Base-by-base conservation (phyloP, 257 asterid genomes). In the Fraxinus quadrangulata region DNA sequence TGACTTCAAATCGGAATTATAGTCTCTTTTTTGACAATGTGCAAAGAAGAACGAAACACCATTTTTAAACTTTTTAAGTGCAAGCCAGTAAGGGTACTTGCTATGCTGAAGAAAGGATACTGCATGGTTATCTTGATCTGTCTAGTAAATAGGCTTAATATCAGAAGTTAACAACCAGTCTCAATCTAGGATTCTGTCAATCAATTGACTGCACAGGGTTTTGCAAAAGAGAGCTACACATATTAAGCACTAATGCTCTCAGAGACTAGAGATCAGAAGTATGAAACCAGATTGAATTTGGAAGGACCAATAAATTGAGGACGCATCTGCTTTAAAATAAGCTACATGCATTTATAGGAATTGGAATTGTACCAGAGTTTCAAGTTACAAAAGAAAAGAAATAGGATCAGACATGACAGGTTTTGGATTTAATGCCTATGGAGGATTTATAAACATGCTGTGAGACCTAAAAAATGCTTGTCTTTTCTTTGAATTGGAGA, bases 391-490 rank as follows among this genome's bases (percentile, higher is more conserved):
- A 71, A 37, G 33, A n/a, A 23, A 40, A 54, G 28, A 79, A 49
- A 47, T 65, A 47, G 30, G 73, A 72, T 31, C 39, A 40, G 33
- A 72, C 36, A 72, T 49, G 68, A 17, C 34, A 30, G 33, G 26
- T 2, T 42, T 72, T 71, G 28, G 51, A 51, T 31, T n/a, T 17
- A 40, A 21, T 45, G 9, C 47, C 16, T 72, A 16, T 54, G 17
- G 78, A 76, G 36, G 67, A 73, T 39, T 17, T 45, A 21, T 33
- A 74, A 70, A n/a, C 49, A 68, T 61, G 14, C 67, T 23, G 63
- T 0, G 26, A 51, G 21, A 78, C 59, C 30, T 56, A 37, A 37
- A 26, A 56, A 21, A 9, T 56, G 67, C 67, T n/a, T 6, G 67
- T 56, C 65, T 21, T 47, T 47, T 47, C 56, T 47, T 47, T 13